A percentile compares a stretch with the other conserved stretches of the same genome.
Conservation (phyloP, 352 stramenopile species). For the Plasmopara halstedii region DNA sequence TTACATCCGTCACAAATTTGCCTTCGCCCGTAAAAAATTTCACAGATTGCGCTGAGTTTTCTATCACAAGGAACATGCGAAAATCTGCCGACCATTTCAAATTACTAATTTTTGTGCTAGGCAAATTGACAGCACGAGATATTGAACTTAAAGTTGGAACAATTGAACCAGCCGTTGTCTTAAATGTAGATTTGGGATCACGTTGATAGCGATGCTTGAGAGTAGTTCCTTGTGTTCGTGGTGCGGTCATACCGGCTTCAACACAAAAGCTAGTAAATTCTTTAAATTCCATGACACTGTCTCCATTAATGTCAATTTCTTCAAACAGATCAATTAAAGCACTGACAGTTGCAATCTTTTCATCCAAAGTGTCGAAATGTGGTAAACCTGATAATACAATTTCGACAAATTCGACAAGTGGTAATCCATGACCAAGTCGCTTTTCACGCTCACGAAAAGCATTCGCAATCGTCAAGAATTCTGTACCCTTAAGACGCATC, state of each 20-base stretch:
- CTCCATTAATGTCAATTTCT: slow-evolving; percentile 85
- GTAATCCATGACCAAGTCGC: slow-evolving; percentile 44
- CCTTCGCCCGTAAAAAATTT: slow-evolving; percentile 61
- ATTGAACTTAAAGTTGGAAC: background rate
- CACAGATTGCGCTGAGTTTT: slow-evolving; percentile 53
- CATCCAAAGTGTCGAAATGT: slow-evolving; percentile 27
- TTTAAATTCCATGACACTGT: slow-evolving; percentile 78
- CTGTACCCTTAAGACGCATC: slow-evolving; percentile 69
- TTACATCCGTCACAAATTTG: slow-evolving; percentile 45
- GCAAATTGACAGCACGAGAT: slow-evolving; percentile 10
- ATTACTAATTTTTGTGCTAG: slow-evolving; percentile 45
- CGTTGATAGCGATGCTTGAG: slow-evolving; percentile 75
- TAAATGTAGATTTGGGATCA: slow-evolving; percentile 43
- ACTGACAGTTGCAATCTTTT: slow-evolving; percentile 45
- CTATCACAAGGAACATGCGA: slow-evolving; percentile 50
- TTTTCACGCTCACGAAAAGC: slow-evolving; percentile 65
- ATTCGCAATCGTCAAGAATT: slow-evolving; percentile 72
- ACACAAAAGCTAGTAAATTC: slow-evolving; percentile 86
- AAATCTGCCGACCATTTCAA: slow-evolving; percentile 67
- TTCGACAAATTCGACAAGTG: slow-evolving; percentile 71
- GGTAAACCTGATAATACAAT: slow-evolving; percentile 62
- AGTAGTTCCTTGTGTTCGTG: slow-evolving; percentile 23
- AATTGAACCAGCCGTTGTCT: slow-evolving; percentile 22
- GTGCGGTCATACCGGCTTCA: slow-evolving; percentile 77
- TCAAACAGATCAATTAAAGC: slow-evolving; percentile 76